Evolutionary conservation across 1,284 basidiomycete genomes (phyloP), one percentile per base, ranked within the genome.

Genomic region (Cutaneotrichosporon cavernicola): DNA sequence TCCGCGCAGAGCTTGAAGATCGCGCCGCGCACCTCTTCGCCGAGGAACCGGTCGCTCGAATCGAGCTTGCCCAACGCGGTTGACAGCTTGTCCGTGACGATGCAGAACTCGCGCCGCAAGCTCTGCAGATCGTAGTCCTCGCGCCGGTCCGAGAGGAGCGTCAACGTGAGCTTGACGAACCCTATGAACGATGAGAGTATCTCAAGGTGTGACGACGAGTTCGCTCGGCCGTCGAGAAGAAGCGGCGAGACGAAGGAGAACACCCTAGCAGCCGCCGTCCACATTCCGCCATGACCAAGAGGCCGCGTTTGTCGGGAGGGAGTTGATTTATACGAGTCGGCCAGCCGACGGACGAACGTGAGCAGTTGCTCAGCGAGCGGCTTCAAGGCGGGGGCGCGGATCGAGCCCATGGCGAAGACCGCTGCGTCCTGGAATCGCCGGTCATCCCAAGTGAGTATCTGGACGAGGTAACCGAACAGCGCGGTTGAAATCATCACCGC

Each of bases 1-100:
- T 96, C 93, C 76, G 93, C 90, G 72, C 93, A 95, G 50, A 93
- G 82, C 53, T 89, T 86, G 79, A 92, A 97, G 58, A 97, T 82
- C 9, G 88, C 86, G 9, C 93, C 83, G 70, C 92, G 88, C 80
- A 89, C 88, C 61, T 91, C 87, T 9, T 86, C 82, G 5, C 90
- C 87, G 61, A 92, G 87, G 76, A 91, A 91, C 2, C 88, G 84
- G 63, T 92, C 91, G 2, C 87, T 87, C 65, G 89, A 87, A 62
- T 81, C 88, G 32, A 91, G 81, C 50, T 85, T 86, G 6, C 88
- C 87, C 18, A 92, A 81, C 14, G 87, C 89, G 66, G 92, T 89
- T 68, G 94, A 93, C 8, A 97, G 84, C 61, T 89, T 86, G 76
- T 95, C 91, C 4, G 96, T 87, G 0, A 91, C 88, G 22, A 91